Conservation (phyloP, 805 yeast species). For the Saccharomycopsis lassenensis region DNA sequence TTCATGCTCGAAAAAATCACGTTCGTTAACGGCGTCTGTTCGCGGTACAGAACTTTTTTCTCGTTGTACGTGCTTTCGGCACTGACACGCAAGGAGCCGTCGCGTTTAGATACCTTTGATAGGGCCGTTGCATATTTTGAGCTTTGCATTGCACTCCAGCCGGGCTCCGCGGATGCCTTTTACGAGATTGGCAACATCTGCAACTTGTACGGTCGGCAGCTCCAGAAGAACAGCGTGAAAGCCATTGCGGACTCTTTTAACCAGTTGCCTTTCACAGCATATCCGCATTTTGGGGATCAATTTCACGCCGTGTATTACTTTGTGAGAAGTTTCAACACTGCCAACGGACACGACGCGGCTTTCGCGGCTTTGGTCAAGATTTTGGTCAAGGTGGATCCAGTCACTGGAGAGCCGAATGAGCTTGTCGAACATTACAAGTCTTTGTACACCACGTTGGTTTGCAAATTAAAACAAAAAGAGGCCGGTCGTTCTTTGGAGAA, state of each 20-base stretch:
- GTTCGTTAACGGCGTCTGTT: slow-evolving; percentile 12
- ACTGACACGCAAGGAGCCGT: slow-evolving; percentile 1
- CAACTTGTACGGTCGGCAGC: slow-evolving; percentile 13
- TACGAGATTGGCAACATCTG: slow-evolving; percentile 10
- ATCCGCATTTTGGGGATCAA: slow-evolving; percentile 7
- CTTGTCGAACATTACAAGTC: not conserved
- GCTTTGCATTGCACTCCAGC: slow-evolving; percentile 2
- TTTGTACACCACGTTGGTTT: too few species aligned
- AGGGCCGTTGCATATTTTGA: slow-evolving; percentile 7
- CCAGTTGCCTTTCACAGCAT: not conserved
- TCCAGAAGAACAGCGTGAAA: slow-evolving; percentile 1
- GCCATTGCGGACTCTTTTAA: slow-evolving; percentile 6
- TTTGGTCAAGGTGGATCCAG: not conserved
- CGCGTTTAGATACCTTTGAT: slow-evolving; percentile 6
- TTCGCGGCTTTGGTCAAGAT: not conserved
- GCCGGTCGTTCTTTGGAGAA: too few species aligned
- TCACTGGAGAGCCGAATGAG: not conserved
- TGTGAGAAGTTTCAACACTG: slow-evolving; percentile 3
- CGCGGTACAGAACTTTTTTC: slow-evolving; percentile 10
- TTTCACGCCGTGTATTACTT: slow-evolving; percentile 14
- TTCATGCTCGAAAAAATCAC: slow-evolving; percentile 9
- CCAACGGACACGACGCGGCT: slow-evolving; percentile 3
- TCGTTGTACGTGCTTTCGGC: slow-evolving; percentile 4
- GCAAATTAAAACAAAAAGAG: too few species aligned
- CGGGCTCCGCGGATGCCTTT: slow-evolving; percentile 12